Base-by-base conservation (phyloP, 805 yeast genomes). In the Kodamaea restingae region DNA sequence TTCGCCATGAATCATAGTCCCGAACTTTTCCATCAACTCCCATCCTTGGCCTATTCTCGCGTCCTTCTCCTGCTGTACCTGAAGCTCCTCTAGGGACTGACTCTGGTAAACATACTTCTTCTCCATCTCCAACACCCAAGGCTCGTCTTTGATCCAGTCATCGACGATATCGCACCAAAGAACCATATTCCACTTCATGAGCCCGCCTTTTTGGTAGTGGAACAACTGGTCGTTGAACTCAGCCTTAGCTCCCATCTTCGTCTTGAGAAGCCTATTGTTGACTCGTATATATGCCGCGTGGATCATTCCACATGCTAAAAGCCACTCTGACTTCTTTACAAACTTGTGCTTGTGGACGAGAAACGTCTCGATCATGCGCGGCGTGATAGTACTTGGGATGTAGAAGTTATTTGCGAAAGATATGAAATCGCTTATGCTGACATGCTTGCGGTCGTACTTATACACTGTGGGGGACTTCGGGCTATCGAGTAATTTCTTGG, bases 221-320 rank as follows among this genome's bases (percentile, higher is more conserved):
- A 75, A 73, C 55, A 84, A 63, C 26, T 73, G 75, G 28, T 73
- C 70, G 32, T 74, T 59, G 8, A 80, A 67, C 26, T 66, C 61
- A 11, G 71, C 55, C 40, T 67, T 73, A 17, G 73, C 66, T 1
- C 84, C 79, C 4, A 79, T 63, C 35, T 72, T 73, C 9, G 60
- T 52, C 3, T 61, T 53, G 11, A 81, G 55, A 24, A 66, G 53
- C 15, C 65, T 65, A 40, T 73, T 70, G 54, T 80, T 78, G 22
- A 82, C 66, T 11, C 79, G 65, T 14, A 69, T 61, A 40, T 77
- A 78, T 10, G 81, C 80, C 14, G 81, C 73, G 25, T 81, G 65
- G 1, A 82, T 69, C 45, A 84, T 53, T 0, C 90, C 90, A 54
- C 85, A 80, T 2, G 83, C 75, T 15, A 84, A 55, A 6, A 79